Evolutionary conservation across 2,329 filamentous ascomycete species (phyloP), one percentile per base, ranked within the genome.

Genomic region (Lachnellula cervina): DNA sequence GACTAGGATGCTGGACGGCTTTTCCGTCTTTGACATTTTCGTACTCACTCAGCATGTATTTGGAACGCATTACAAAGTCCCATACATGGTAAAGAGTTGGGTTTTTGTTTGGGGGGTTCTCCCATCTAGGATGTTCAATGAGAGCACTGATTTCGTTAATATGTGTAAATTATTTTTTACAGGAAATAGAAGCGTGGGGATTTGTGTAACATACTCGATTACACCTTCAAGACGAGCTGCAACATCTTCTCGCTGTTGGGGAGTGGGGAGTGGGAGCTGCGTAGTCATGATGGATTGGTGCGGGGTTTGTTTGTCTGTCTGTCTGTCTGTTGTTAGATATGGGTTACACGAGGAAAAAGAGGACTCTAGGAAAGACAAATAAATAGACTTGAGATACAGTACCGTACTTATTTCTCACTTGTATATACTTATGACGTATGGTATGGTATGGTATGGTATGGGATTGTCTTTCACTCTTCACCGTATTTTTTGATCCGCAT

Each of bases 31-130:
- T 64, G 51, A 74, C 69, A 43, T 72, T 73, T 17, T 76, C 71
- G 23, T 76, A 66, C 66, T 75, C 72, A 6, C 66, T 67, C 59
- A 74, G 69, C 65, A 75, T 74, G 58, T 75, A 76, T 38, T 68
- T 63, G n/a, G 71, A 73, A 37, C 72, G 69, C 55, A 66, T 70
- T 46, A 71, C 70, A 60, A 76, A 77, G 59, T 76, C 73, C 71
- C 71, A 76, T 34, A 74, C 59, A 59, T 73, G 66, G 52, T 64
- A 72, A 42, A 76, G 69, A 16, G 69, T 68, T 17, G 64, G 62
- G 54, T 70, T 64, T 34, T 65, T 64, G 16, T 59, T 61, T n/a
- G 62, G 62, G 28, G 60, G 55, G 49, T 58, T 21, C 8, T 19
- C 48, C 57, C 54, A 64, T 23, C 51, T 47, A 5, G 60, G 57